These are phyloP conservation scores for Melampsora medusae DNA, from an alignment of 1,284 basidiomycete species.

Conservation along the genomic window DNA sequence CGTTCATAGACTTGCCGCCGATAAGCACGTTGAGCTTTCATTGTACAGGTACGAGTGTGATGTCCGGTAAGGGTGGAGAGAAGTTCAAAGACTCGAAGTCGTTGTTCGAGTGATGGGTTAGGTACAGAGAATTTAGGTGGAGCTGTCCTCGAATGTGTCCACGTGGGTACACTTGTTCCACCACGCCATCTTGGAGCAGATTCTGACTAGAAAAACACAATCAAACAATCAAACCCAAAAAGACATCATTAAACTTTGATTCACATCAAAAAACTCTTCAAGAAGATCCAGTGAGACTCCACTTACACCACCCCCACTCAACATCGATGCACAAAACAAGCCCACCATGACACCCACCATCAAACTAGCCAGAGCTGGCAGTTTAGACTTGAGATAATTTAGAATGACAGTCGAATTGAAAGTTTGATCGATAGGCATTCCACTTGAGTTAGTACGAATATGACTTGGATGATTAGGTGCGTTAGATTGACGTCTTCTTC, in stretches of 20 bases:
- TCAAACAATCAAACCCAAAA: not conserved
- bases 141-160: constrained; percentile 44
- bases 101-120: constrained; percentile 62
- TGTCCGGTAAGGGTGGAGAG: constrained; percentile 80
- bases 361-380: constrained; percentile 35
- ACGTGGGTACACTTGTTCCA: constrained; percentile 38
- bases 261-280: not conserved
- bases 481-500: not conserved
- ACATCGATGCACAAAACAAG: constrained; percentile 24
- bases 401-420: not conserved
- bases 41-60: constrained; percentile 82
- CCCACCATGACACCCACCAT: constrained; percentile 40
- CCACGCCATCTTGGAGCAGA: constrained; percentile 25
- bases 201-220: constrained; percentile 15
- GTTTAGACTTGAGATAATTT: constrained; percentile 40
- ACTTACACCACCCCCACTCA: constrained; percentile 4
- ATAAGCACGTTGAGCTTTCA: constrained; percentile 76
- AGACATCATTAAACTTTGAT: not conserved
- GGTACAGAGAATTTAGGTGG: constrained; percentile 29
- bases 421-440: constrained; percentile 11
- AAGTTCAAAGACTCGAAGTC: constrained; percentile 76
- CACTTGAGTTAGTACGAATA: constrained; percentile 4
- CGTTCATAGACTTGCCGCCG: constrained; percentile 76
- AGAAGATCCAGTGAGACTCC: too few relatives aligned
- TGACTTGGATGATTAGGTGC: constrained; percentile 1